A percentile compares a stretch with the other conserved stretches of the same genome.
Conservation (phyloP, 306 rosid genomes). For the Prunus padus region DNA sequence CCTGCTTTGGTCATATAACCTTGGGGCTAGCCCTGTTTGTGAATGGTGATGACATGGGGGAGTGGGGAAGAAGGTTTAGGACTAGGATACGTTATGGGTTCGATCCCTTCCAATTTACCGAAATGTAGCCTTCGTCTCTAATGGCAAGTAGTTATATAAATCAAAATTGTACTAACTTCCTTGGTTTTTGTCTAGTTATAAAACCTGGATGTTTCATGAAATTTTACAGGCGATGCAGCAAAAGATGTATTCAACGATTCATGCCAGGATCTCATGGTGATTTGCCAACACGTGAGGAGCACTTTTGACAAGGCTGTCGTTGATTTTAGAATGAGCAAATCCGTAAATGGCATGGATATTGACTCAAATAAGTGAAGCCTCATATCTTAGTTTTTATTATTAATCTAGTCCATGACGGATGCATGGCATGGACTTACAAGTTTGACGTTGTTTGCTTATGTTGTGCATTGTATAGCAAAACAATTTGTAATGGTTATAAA, state of each 20-base stretch:
- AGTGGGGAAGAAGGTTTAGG: background rate
- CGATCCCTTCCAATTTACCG: background rate
- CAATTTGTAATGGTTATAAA: too few species aligned
- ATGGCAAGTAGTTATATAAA: too few species aligned
- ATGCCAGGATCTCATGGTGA: constrained; percentile 71
- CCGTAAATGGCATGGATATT: constrained; percentile 32
- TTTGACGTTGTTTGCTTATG: too few species aligned
- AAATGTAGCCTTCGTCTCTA: background rate
- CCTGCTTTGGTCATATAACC: background rate
- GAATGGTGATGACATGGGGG: background rate
- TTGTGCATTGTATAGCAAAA: too few species aligned
- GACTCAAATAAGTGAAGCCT: constrained; percentile 8
- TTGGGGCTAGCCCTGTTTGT: background rate
- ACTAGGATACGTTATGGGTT: background rate
- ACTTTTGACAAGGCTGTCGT: constrained; percentile 61
- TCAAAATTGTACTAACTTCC: background rate
- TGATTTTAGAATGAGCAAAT: constrained; percentile 44
- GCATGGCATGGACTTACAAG: too few species aligned
- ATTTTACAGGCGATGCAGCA: constrained; percentile 64
- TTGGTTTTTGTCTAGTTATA: background rate
- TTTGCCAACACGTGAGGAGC: constrained; percentile 68
- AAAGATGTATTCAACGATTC: constrained; percentile 63
- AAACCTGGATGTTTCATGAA: constrained; percentile 1
- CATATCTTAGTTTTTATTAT: too few species aligned
- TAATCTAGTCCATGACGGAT: too few species aligned